A percentile compares a stretch with the other conserved stretches of the same genome.
Evolutionary conservation across 1,284 basidiomycete species (phyloP).

Genomic region (Naganishia albida): DNA sequence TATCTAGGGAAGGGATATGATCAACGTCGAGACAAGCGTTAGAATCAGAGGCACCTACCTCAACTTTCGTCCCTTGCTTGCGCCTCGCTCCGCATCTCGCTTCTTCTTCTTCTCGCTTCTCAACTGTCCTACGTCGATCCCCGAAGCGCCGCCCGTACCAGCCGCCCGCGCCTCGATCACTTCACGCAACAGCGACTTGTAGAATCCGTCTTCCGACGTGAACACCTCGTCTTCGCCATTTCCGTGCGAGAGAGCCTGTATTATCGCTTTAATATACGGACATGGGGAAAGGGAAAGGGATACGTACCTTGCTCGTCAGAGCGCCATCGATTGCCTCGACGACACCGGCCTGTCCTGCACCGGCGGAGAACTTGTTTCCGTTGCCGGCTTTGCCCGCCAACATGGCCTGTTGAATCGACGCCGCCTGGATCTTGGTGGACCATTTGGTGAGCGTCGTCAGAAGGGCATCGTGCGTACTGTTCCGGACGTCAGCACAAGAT

Average conservation of each 20-base stretch:
- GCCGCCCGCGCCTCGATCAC: constrained; percentile 68
- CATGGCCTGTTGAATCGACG: constrained; percentile 59
- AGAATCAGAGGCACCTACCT: constrained; percentile 58
- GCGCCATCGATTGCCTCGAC: constrained; percentile 48
- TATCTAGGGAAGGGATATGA: constrained; percentile 60
- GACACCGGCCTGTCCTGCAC: constrained; percentile 50
- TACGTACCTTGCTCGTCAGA: constrained; percentile 42
- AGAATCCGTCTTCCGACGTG: constrained; percentile 82
- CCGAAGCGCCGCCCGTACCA: constrained; percentile 35
- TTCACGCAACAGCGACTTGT: constrained; percentile 82
- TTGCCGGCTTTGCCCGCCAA: constrained; percentile 22
- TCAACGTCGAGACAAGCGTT: not conserved
- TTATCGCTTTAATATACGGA: constrained; percentile 29
- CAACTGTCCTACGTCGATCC: constrained; percentile 31
- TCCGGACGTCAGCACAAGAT: no score
- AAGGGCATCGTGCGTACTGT: constrained; percentile 68
- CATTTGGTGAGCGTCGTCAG: constrained; percentile 81
- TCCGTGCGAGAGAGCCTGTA: constrained; percentile 33
- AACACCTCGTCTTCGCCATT: constrained; percentile 59
- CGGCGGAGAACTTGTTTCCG: constrained; percentile 60
- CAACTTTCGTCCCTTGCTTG: constrained; percentile 86
- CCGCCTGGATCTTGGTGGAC: constrained; percentile 89
- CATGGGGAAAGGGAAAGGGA: constrained; percentile 2
- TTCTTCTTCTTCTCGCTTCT: constrained; percentile 63
- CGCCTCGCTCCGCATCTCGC: constrained; percentile 84